A percentile compares a stretch with the other conserved stretches of the same genome.
Conservation (phyloP, 139 green algal genomes). For the Bryopsis sp. region DNA sequence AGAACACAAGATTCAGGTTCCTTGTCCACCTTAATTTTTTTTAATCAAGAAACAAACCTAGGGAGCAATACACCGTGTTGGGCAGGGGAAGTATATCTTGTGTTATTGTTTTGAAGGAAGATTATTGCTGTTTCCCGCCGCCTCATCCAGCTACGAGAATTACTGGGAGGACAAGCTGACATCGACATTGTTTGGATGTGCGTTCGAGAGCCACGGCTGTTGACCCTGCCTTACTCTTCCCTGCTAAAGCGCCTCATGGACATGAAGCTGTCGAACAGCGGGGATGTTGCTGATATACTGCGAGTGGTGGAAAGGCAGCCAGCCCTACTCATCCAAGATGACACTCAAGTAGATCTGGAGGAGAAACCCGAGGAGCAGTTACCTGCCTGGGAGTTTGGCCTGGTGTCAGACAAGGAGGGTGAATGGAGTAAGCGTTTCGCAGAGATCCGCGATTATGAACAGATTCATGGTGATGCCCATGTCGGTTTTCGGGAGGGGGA, state of each 20-base stretch:
- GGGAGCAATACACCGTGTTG: too few relatives aligned
- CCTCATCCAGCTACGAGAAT: neutral
- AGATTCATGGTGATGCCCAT: neutral
- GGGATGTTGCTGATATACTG: neutral
- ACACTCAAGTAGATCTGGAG: neutral
- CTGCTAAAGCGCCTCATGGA: neutral
- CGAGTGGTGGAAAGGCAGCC: neutral
- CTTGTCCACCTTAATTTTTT: too few relatives aligned
- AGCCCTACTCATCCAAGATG: neutral
- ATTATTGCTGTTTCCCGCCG: neutral
- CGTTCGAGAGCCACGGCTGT: neutral
- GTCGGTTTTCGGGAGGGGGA: neutral
- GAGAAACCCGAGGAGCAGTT: neutral
- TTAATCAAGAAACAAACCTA: too few relatives aligned
- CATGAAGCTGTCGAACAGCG: constrained; percentile 6
- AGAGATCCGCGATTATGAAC: neutral
- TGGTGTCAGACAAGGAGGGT: neutral
- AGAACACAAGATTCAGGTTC: too few relatives aligned
- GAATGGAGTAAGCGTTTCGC: neutral
- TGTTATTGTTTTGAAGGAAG: neutral
- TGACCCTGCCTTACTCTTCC: neutral
- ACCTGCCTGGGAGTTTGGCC: constrained; percentile 1
- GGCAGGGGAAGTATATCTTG: neutral
- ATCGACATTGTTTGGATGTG: constrained; percentile 8
- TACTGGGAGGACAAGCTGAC: neutral